phyloP scores from a whole-genome alignment of 345 rosid species.

The Nephelium lappaceum region DNA sequence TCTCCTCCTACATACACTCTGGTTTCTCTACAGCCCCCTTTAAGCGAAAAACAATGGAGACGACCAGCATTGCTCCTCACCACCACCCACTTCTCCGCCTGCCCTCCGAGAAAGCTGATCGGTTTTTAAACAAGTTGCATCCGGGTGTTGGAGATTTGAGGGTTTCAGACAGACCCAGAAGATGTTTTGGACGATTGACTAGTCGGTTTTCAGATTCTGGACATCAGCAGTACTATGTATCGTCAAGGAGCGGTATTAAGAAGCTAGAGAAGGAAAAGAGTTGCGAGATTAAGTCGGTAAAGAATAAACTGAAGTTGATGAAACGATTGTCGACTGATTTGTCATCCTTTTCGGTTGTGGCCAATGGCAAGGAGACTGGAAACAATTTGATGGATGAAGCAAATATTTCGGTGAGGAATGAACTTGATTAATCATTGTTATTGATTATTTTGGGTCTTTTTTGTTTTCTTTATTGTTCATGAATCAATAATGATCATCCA shows the following conservation, averaged over 20 bases:
- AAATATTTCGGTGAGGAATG: slow-evolving; percentile 5
- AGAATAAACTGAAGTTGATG: slow-evolving; percentile 27
- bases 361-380: background rate
- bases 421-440: background rate
- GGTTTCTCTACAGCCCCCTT: background rate
- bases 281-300: slow-evolving; percentile 22
- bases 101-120: background rate
- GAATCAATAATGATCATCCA: background rate
- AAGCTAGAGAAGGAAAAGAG: slow-evolving; percentile 18
- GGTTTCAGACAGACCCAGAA: background rate
- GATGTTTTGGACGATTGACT: slow-evolving; percentile 1
- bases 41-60: slow-evolving; percentile 7
- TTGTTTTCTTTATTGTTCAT: background rate
- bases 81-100: background rate
- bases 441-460: background rate
- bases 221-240: slow-evolving; percentile 14
- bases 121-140: background rate
- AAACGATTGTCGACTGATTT: slow-evolving; percentile 27
- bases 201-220: slow-evolving; percentile 12
- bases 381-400: slow-evolving; percentile 3
- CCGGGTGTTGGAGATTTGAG: slow-evolving; percentile 6
- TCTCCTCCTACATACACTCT: background rate
- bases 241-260: slow-evolving; percentile 1
- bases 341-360: slow-evolving; percentile 3
- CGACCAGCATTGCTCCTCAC: background rate